A percentile compares a stretch with the other conserved stretches of the same genome.
Conservation (phyloP, 2,329 filamentous ascomycete species). For the Aspergillus piperis region DNA sequence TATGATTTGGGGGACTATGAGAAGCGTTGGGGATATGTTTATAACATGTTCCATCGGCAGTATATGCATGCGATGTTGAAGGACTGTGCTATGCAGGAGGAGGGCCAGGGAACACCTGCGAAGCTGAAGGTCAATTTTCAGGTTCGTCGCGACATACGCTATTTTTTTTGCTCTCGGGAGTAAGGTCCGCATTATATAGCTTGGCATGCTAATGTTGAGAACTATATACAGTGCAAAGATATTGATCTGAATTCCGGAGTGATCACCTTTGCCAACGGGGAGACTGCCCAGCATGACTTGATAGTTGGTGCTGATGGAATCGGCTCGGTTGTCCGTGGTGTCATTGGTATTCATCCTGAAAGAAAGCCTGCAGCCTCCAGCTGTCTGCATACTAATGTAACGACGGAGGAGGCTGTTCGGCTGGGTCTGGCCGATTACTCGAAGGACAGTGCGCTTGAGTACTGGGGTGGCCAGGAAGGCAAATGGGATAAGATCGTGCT, state of each 20-base stretch:
- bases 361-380: constrained; percentile 61
- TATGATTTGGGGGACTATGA: constrained; percentile 67
- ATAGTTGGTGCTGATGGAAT: constrained; percentile 68
- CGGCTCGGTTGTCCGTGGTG: constrained; percentile 63
- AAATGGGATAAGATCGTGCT: constrained; percentile 71
- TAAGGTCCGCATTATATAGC: too few species aligned
- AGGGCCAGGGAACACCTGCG: constrained; percentile 57
- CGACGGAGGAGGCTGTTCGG: constrained; percentile 60
- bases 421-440: constrained; percentile 66
- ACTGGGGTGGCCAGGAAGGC: constrained; percentile 65
- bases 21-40: constrained; percentile 64
- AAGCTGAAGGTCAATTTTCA: constrained; percentile 58
- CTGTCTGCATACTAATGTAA: constrained; percentile 67
- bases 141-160: constrained; percentile 32
- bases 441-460: constrained; percentile 62
- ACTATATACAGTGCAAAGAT: constrained; percentile 40
- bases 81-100: constrained; percentile 56
- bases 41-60: constrained; percentile 70
- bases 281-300: constrained; percentile 56
- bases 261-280: constrained; percentile 58
- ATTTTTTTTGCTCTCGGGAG: not conserved
- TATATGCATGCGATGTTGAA: constrained; percentile 70
- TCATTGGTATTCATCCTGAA: constrained; percentile 63
- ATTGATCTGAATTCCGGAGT: constrained; percentile 56
- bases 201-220: not conserved